A percentile compares a stretch with the other conserved stretches of the same genome.
phyloP scores from a whole-genome alignment of 495 filamentous ascomycete genomes.

The Parathielavia hyrcaniae region DNA sequence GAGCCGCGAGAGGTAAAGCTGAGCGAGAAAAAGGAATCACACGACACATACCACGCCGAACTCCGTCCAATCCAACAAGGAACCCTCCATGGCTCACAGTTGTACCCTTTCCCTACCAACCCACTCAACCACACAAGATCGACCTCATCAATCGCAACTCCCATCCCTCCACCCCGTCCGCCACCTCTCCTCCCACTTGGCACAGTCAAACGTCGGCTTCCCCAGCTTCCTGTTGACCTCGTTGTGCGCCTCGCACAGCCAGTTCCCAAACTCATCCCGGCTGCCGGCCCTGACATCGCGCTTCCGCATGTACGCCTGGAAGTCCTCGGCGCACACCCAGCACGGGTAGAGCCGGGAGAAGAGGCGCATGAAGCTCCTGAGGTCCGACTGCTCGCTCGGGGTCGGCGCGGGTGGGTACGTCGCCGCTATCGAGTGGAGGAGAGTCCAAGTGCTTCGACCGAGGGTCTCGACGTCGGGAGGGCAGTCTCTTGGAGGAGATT shows the following conservation, averaged over 20 bases:
- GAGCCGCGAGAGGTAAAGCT: background rate
- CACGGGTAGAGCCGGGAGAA: slow-evolving; percentile 89
- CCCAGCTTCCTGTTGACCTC: slow-evolving; percentile 92
- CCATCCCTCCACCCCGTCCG: slow-evolving; percentile 90
- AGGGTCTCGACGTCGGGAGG: slow-evolving; percentile 79
- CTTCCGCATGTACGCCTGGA: slow-evolving; percentile 70
- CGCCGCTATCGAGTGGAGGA: slow-evolving; percentile 85
- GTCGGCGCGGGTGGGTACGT: slow-evolving; percentile 69
- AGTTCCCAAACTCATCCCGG: slow-evolving; percentile 72
- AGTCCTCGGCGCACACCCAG: slow-evolving; percentile 91
- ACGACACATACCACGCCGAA: slow-evolving; percentile 9
- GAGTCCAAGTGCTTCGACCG: slow-evolving; percentile 83
- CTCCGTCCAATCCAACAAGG: slow-evolving; percentile 3
- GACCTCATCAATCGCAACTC: slow-evolving; percentile 40
- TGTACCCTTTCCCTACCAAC: background rate
- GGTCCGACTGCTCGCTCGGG: slow-evolving; percentile 60
- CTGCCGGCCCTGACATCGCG: slow-evolving; percentile 63
- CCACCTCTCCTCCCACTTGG: slow-evolving; percentile 90
- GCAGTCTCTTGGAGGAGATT: slow-evolving; percentile 51
- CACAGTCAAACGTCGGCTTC: slow-evolving; percentile 87
- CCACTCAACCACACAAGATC: background rate
- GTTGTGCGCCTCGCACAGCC: slow-evolving; percentile 98
- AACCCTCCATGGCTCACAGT: background rate
- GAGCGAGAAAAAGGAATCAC: background rate
- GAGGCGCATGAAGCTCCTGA: slow-evolving; percentile 66